Evolutionary conservation across 1,284 basidiomycete species (phyloP), one percentile per base, ranked within the genome.

Genomic region (Cerioporus squamosus): DNA sequence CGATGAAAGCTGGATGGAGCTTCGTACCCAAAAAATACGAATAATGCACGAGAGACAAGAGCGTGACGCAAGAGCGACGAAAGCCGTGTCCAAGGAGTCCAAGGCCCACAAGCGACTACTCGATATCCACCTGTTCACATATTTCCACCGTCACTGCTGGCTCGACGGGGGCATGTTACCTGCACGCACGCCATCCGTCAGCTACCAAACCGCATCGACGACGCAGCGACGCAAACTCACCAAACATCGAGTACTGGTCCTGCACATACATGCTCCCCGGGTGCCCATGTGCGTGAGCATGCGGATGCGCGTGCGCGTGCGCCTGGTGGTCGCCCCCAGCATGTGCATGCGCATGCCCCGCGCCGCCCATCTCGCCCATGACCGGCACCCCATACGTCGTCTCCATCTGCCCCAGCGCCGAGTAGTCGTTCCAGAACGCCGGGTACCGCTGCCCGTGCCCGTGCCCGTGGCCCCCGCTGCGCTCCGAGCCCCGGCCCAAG

Each of bases 371-470:
- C 39, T 69, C 68, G 57, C 65, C 62, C 55, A 70, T 65, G 40
- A 72, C 67, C 14, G 70, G 72, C 55, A 71, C 66, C 20, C 64
- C 66, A 60, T 79, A 85, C 18, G 80, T 71, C 58, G 81, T 70
- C 50, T 79, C 81, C 68, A 85, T 76, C 71, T 85, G 84, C 3
- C 80, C 76, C 67, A 84, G 79, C 12, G 84, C 74, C 29, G 83
- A 80, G 64, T 82, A 85, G 63, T 88, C 85, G 62, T 77, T 84
- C 86, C 86, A 88, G 64, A 78, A 86, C 65, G 84, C 83, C 9
- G 84, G 81, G 63, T 79, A 81, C 56, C 74, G 66, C 66, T 71
- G 57, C 59, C 69, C 47, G 55, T 66, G 57, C 50, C 72, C 33
- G 12, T 36, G 59, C 53, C 71, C 40, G 18, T 43, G n/a, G n/a